Evolutionary conservation across 805 yeast genomes (phyloP), one percentile per base, ranked within the genome.

Genomic region (Vanderwaltozyma polyspora): DNA sequence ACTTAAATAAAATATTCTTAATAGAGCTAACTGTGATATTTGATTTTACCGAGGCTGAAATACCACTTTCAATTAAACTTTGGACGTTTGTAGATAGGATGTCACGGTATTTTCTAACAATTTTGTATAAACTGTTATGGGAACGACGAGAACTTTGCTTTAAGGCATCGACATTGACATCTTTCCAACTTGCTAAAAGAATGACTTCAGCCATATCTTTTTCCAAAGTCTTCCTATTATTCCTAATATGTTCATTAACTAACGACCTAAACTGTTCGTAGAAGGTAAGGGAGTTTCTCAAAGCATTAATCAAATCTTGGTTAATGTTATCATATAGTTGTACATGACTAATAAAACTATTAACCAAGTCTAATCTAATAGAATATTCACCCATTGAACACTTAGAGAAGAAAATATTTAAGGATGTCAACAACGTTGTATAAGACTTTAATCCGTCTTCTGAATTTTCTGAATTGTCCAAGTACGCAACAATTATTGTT

Each of bases 131-230:
- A 46, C 68, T 74, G 43, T 75, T 74, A 51, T 93, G 98, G 1
- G 96, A 86, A 31, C 80, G 73, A 43, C 85, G 76, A 5, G 98
- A 91, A 58, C 95, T 84, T 58, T 87, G 96, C 46, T 84, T 86
- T 48, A 91, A 67, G 0, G 98, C 95, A 51, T 82, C 93, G 29
- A 86, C 74, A 49, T 91, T 93, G 10, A 86, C 87, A 60, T 91
- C 99, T 46, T 87, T 86, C 97, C 97, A 93, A 49, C 95, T 83
- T 1, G 98, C 96, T 12, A 91, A 65, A 29, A 84, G 60, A 28
- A 91, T 85, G 3, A 86, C 78, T 38, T 91, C 98, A 24, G 75
- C 68, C 9, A 91, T 72, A 32, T 85, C 85, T 51, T 87, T 89
- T 38, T 78, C 84, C 24, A 89, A 60, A 3, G 59, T 55, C 46